Conservation (phyloP, 352 stramenopile species). For the Pythium aquatile region DNA sequence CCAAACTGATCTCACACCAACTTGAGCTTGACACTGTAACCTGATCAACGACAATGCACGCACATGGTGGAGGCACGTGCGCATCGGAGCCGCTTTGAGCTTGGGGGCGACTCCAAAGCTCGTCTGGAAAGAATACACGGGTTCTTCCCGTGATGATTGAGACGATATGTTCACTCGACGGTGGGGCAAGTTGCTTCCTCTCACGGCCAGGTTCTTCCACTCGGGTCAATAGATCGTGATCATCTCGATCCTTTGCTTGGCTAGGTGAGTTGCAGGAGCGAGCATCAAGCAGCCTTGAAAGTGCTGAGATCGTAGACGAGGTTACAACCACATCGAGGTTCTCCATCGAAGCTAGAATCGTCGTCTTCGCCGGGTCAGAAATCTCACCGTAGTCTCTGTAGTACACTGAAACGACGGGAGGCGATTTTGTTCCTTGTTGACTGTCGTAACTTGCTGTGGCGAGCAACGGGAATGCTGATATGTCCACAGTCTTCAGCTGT, state of each 20-base stretch:
- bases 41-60: conserved; percentile 50
- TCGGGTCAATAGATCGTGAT: background rate
- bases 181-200: background rate
- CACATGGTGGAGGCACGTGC: conserved; percentile 24
- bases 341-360: conserved; percentile 18
- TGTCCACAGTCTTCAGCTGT: background rate
- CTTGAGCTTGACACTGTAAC: conserved; percentile 38
- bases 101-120: conserved; percentile 31
- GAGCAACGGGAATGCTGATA: conserved; percentile 8
- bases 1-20: conserved; percentile 57
- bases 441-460: background rate
- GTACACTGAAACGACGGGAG: conserved; percentile 15
- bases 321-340: conserved; percentile 20
- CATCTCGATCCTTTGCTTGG: background rate
- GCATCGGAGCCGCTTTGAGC: background rate
- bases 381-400: conserved; percentile 21
- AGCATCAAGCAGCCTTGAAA: conserved; percentile 8
- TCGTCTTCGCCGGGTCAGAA: background rate
- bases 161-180: background rate
- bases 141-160: conserved; percentile 42
- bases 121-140: conserved; percentile 51
- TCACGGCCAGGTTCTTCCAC: background rate
- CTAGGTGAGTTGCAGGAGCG: background rate
- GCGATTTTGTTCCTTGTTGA: background rate
- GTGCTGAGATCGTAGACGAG: conserved; percentile 8